Percentiles rank a stretch among this genome's conserved stretches.
These are phyloP conservation scores for Nicotiana knightiana DNA, from an alignment of 257 asterid species.

Conservation along the genomic window DNA sequence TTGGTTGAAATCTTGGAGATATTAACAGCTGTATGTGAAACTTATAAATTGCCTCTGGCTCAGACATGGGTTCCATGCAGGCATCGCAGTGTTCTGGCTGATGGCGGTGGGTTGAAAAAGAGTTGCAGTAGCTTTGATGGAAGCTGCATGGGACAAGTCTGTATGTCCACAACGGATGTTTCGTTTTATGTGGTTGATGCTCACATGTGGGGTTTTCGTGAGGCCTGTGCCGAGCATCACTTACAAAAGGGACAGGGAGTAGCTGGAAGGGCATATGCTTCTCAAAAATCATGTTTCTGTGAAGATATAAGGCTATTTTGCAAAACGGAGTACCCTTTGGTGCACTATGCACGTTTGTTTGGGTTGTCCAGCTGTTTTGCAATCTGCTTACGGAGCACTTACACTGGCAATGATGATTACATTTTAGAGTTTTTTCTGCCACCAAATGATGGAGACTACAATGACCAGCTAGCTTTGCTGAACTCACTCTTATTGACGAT, in stretches of 20 bases:
- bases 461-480: conserved; percentile 54
- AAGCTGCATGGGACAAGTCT: conserved; percentile 86
- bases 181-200: conserved; percentile 83
- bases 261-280: conserved; percentile 77
- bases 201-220: conserved; percentile 83
- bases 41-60: conserved; percentile 80
- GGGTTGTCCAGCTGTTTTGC: conserved; percentile 68
- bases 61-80: conserved; percentile 96
- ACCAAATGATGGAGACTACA: conserved; percentile 28
- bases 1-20: conserved; percentile 76
- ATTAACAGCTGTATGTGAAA: conserved; percentile 76
- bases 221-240: conserved; percentile 91
- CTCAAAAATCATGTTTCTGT: conserved; percentile 56
- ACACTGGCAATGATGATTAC: conserved; percentile 80
- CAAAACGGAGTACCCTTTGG: conserved; percentile 88
- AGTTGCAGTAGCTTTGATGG: conserved; percentile 93
- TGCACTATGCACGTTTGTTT: conserved; percentile 87
- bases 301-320: conserved; percentile 59
- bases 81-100: conserved; percentile 71
- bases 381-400: conserved; percentile 64
- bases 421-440: conserved; percentile 77
- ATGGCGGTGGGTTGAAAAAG: conserved; percentile 83
- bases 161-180: conserved; percentile 84
- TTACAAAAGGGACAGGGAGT: conserved; percentile 89
- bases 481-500: conserved; percentile 62